Conservation (phyloP, 2,329 filamentous ascomycete genomes). For the Aspergillus neoniger region DNA sequence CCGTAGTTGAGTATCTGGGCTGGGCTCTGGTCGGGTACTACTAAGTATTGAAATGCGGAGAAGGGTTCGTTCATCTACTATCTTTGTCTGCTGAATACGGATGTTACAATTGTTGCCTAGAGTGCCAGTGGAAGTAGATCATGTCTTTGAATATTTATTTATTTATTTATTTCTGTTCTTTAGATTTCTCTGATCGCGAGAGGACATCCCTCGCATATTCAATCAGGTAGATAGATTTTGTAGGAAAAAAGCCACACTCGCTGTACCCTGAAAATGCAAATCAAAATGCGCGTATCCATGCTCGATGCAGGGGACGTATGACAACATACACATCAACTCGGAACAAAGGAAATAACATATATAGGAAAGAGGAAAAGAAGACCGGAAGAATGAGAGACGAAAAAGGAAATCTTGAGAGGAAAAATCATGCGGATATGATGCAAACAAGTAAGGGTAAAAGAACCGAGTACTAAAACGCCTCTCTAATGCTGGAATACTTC, state of each 20-base stretch:
- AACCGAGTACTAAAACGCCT: conserved; percentile 25
- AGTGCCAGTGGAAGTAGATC: no score
- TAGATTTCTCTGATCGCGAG: no score
- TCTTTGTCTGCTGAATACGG: no score
- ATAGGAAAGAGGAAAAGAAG: conserved; percentile 8
- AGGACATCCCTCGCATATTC: no score
- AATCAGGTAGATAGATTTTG: neutral
- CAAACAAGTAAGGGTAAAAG: conserved; percentile 12
- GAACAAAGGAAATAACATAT: conserved; percentile 11
- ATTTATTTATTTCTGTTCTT: no score
- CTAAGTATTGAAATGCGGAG: no score
- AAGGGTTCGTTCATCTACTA: no score
- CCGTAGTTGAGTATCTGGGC: no score
- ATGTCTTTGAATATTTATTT: no score
- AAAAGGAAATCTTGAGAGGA: conserved; percentile 11
- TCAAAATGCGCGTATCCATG: conserved; percentile 17
- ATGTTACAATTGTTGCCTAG: no score
- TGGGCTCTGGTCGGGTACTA: no score
- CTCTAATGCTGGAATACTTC: conserved; percentile 31
- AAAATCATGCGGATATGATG: conserved; percentile 21
- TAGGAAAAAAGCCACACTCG: conserved; percentile 16
- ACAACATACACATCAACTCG: conserved; percentile 83
- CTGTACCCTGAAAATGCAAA: conserved; percentile 27
- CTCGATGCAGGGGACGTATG: conserved; percentile 47
- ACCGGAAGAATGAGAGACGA: conserved; percentile 2